Conservation (phyloP, 2,329 filamentous ascomycete species). For the Verticillium isaacii region DNA sequence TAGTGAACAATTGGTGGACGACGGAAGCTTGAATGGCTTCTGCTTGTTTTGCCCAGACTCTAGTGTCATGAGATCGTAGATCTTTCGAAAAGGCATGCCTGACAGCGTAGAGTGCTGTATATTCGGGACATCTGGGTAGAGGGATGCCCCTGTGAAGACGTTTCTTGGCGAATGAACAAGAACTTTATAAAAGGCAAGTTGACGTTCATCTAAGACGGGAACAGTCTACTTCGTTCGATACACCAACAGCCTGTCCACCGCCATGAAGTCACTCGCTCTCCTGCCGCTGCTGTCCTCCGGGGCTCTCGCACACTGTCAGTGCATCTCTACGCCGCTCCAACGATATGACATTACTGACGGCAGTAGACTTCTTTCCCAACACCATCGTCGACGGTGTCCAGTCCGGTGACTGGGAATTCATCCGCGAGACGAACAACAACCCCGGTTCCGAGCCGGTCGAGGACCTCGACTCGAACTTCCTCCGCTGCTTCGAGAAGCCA, state of each 20-base stretch:
- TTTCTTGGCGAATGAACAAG: not conserved
- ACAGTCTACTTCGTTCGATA: no score
- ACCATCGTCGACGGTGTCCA: constrained; percentile 7
- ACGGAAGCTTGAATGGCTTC: not conserved
- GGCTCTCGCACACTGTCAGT: not conserved
- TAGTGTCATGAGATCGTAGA: not conserved
- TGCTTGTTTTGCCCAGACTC: not conserved
- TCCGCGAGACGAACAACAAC: constrained; percentile 27
- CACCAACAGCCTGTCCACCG: not conserved
- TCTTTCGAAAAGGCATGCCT: not conserved
- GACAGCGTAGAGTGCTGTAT: not conserved
- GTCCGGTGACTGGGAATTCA: constrained; percentile 21
- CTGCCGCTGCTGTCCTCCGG: not conserved
- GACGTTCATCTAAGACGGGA: no score
- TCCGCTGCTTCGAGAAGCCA: constrained; percentile 24
- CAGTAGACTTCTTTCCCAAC: constrained; percentile 9
- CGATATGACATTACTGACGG: not conserved
- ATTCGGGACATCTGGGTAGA: not conserved
- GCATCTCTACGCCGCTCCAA: not conserved
- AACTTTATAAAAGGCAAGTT: no score
- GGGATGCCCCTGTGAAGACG: not conserved
- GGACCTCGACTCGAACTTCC: constrained; percentile 21
- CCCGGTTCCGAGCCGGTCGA: constrained; percentile 22
- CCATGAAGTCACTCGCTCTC: not conserved
- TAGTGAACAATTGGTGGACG: no score